Evolutionary conservation across 2,329 filamentous ascomycete species (phyloP).

Genomic region (Penicillium sp.): DNA sequence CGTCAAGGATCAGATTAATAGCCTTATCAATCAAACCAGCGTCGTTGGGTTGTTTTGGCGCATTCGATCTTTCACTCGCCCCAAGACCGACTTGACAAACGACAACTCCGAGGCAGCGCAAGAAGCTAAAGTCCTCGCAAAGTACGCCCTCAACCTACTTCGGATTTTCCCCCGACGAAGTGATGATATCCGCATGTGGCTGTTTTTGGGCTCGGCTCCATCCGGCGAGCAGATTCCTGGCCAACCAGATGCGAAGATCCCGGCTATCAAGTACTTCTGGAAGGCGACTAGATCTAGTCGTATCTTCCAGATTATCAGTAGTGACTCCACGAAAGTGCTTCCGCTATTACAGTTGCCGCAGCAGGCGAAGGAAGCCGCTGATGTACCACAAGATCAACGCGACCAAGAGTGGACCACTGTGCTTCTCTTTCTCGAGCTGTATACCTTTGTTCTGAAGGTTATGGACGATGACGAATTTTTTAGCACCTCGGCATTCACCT

Average conservation of each 20-base stretch:
- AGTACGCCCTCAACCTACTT: conserved; percentile 82
- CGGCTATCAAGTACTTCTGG: conserved; percentile 85
- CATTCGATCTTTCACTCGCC: conserved; percentile 32
- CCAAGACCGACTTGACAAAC: conserved; percentile 24
- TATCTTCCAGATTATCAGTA: conserved; percentile 59
- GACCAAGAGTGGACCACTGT: conserved; percentile 83
- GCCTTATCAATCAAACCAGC: conserved; percentile 72
- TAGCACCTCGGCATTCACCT: conserved; percentile 50
- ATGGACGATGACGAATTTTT: conserved; percentile 98
- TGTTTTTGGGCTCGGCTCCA: conserved; percentile 73
- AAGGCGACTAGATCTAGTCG: conserved; percentile 60
- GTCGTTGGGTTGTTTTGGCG: conserved; percentile 64
- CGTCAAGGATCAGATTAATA: conserved; percentile 65
- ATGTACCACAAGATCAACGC: conserved; percentile 42
- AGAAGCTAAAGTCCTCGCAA: conserved; percentile 74
- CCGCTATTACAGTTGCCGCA: conserved; percentile 60
- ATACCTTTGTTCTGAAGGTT: conserved; percentile 86
- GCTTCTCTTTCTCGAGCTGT: conserved; percentile 88
- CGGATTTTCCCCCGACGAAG: conserved; percentile 78
- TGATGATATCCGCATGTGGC: conserved; percentile 92
- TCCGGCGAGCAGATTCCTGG: conserved; percentile 37
- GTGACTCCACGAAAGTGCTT: conserved; percentile 61
- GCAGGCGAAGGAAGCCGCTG: conserved; percentile 39
- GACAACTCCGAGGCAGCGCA: conserved; percentile 45
- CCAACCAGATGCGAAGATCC: conserved; percentile 46